phyloP scores from a whole-genome alignment of 148 eudicot species.

The Cornus florida region DNA sequence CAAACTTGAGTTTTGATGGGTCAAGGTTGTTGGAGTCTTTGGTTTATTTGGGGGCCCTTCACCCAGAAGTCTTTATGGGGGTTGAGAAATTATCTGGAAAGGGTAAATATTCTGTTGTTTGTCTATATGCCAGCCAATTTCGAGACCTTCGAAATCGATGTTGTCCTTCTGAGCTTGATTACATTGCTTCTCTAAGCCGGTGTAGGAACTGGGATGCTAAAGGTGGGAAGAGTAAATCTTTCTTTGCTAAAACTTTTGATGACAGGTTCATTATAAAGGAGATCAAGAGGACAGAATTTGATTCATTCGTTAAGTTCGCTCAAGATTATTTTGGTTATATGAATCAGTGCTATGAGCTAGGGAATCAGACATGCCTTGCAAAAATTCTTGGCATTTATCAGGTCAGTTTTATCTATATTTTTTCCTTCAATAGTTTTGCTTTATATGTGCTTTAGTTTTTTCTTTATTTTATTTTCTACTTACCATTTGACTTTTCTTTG shows the following conservation, averaged over 20 bases:
- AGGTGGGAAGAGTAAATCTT: constrained; percentile 96
- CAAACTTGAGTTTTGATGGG: constrained; percentile 60
- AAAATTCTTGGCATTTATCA: constrained; percentile 93
- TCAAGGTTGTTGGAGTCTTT: constrained; percentile 47
- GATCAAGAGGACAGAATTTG: constrained; percentile 81
- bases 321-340: constrained; percentile 62
- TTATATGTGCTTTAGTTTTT: background rate
- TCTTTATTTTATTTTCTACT: background rate
- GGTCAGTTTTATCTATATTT: constrained; percentile 38
- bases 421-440: background rate
- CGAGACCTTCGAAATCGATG: constrained; percentile 62
- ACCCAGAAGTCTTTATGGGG: constrained; percentile 73
- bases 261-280: constrained; percentile 89
- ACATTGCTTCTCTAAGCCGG: constrained; percentile 88
- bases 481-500: constrained; percentile 10
- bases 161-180: constrained; percentile 83
- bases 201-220: constrained; percentile 94
- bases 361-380: constrained; percentile 95
- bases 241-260: constrained; percentile 86
- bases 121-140: constrained; percentile 69
- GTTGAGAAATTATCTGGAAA: constrained; percentile 46
- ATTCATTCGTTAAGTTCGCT: constrained; percentile 76
- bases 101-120: constrained; percentile 72
- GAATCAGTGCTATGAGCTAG: constrained; percentile 60
- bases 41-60: constrained; percentile 45